phyloP scores from a whole-genome alignment of 176 grass and related monocot genomes.

The Olyra latifolia region DNA sequence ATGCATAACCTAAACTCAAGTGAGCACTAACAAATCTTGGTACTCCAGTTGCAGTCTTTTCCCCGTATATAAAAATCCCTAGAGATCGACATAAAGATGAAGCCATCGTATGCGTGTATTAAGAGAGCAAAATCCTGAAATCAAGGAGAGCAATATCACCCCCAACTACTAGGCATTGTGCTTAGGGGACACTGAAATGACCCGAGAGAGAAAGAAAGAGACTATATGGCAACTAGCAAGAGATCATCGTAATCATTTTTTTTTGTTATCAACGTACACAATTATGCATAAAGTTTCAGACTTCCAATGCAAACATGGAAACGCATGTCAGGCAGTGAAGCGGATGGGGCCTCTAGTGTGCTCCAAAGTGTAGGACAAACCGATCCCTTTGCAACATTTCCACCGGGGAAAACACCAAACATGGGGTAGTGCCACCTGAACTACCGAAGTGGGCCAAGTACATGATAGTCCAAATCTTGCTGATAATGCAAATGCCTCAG shows the following conservation, averaged over 20 bases:
- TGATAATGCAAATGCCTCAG: neutral
- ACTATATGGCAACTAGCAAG: neutral
- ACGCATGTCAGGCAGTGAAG: conserved; percentile 21
- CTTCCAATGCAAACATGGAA: conserved; percentile 40
- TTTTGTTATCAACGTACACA: neutral
- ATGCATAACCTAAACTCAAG: conserved; percentile 5
- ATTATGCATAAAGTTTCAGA: conserved; percentile 16
- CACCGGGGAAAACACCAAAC: conserved; percentile 38
- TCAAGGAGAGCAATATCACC: conserved; percentile 40
- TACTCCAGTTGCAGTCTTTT: conserved; percentile 21
- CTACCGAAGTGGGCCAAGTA: conserved; percentile 16
- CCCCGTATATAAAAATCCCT: conserved; percentile 21
- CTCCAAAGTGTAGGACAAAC: conserved; percentile 36
- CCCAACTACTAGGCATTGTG: conserved; percentile 46
- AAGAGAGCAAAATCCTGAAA: conserved; percentile 66
- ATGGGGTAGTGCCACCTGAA: conserved; percentile 44
- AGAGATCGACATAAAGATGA: conserved; percentile 40
- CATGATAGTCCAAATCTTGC: conserved; percentile 20
- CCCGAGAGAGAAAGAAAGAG: conserved; percentile 3
- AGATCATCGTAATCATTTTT: neutral
- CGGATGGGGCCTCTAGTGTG: conserved; percentile 21
- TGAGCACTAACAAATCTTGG: conserved; percentile 15
- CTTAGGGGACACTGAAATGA: conserved; percentile 54
- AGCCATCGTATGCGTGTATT: conserved; percentile 35
- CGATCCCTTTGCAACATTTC: conserved; percentile 28